Base-by-base conservation (phyloP, 2,329 filamentous ascomycete genomes). In the Fusarium verticillioides region DNA sequence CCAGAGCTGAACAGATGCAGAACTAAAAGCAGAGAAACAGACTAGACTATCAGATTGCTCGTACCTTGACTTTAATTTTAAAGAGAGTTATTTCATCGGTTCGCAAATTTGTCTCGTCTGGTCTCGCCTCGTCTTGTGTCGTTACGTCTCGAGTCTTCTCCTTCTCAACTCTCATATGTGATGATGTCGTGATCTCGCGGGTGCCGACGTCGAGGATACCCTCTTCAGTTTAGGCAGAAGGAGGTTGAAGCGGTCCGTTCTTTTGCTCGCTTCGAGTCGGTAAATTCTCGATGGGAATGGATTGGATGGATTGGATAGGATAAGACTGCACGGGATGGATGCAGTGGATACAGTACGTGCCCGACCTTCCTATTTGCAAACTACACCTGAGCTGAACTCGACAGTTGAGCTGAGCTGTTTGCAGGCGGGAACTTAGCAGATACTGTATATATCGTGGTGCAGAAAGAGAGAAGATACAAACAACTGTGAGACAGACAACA, bases 151-250 rank as follows among this genome's bases (percentile, higher is more conserved):
- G 34, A 50, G 32, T 57, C 49, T 57, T 70, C 37, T 60, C 34
- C 66, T 40, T 21, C 47, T 66, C 60, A 54, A 42, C 63, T 63
- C 44, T 57, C 42, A 44, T 61, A 28, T 66, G 53, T 64, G 65
- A 44, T 52, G 50, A 54, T 67, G 70, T 57, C 72, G 73, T 64
- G 69, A 57, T 72, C 43, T 69, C 56, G 64, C 75, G 73, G 75
- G 56, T 66, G 64, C 60, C 69, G 71, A 64, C 66, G 66, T 73
- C 59, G 64, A 69, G 44, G 49, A 50, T 36, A n/a, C 32, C 44
- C 30, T 54, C 21, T 71, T 74, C 54, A 40, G 49, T 74, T 75
- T 76, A 76, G 75, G 75, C 75, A 77, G 75, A 77, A 77, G 71
- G 72, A 69, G 70, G 53, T 63, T 39, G 60, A 69, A 72, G 73